Evolutionary conservation across 129 eudicot species (phyloP).

Genomic region (Chrysanthemum seticuspe): DNA sequence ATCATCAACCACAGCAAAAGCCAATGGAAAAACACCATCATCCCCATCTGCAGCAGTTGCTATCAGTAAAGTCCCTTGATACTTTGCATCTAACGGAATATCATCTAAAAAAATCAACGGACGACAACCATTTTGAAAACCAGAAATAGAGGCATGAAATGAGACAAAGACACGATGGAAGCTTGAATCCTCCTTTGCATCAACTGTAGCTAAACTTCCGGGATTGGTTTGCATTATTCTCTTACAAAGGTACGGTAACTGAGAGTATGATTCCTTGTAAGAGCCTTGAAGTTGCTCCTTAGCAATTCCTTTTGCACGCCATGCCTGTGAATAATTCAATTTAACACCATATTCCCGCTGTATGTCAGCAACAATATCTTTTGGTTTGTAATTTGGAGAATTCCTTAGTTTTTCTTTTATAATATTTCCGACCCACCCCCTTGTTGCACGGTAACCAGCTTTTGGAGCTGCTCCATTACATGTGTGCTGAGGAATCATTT

Average conservation of each 20-base stretch:
- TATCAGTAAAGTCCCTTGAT: constrained; percentile 74
- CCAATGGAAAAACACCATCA: constrained; percentile 81
- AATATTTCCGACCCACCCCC: constrained; percentile 81
- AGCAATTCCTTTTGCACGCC: constrained; percentile 94
- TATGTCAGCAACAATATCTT: constrained; percentile 79
- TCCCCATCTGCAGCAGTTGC: constrained; percentile 80
- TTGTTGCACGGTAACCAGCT: constrained; percentile 80
- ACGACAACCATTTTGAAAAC: constrained; percentile 78
- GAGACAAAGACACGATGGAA: constrained; percentile 82
- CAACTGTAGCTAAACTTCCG: constrained; percentile 70
- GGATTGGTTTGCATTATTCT: constrained; percentile 88
- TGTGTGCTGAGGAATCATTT: constrained; percentile 65
- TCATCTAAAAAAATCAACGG: constrained; percentile 82
- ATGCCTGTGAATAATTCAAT: constrained; percentile 84
- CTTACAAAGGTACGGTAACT: constrained; percentile 71
- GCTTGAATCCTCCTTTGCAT: constrained; percentile 81
- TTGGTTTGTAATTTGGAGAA: constrained; percentile 76
- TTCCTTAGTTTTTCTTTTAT: constrained; percentile 75
- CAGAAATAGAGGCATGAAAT: constrained; percentile 81
- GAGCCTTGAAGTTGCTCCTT: constrained; percentile 93
- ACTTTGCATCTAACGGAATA: constrained; percentile 72
- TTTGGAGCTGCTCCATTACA: constrained; percentile 68
- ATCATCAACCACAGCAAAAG: constrained; percentile 84
- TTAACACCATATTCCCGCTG: constrained; percentile 81
- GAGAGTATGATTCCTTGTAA: constrained; percentile 69